Percentiles rank a stretch among this genome's conserved stretches.
Conservation (phyloP, 2,329 filamentous ascomycete species). For the Claviceps monticola region DNA sequence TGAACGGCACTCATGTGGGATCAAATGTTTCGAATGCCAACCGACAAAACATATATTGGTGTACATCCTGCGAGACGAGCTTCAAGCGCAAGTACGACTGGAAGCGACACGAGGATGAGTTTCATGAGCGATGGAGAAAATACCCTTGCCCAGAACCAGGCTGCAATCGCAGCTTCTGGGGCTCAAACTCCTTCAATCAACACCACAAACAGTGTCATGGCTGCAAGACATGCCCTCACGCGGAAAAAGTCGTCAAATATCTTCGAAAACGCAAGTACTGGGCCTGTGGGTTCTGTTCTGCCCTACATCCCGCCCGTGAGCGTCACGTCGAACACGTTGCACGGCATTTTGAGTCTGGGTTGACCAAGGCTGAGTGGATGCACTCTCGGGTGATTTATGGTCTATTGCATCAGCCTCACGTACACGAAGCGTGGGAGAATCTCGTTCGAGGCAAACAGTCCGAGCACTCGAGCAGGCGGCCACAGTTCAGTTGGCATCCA, state of each 20-base stretch:
- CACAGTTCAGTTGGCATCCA: constrained; percentile 48
- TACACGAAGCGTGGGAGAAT: constrained; percentile 47
- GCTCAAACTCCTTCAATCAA: constrained; percentile 54
- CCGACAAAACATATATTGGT: constrained; percentile 39
- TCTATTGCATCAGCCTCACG: constrained; percentile 49
- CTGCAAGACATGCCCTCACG: constrained; percentile 51
- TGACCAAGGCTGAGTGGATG: constrained; percentile 53
- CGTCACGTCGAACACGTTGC: constrained; percentile 56
- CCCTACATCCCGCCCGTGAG: constrained; percentile 47
- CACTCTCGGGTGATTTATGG: constrained; percentile 56
- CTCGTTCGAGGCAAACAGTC: constrained; percentile 39
- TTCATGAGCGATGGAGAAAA: constrained; percentile 54
- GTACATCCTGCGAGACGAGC: constrained; percentile 46
- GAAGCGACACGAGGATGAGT: constrained; percentile 57
- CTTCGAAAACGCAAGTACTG: constrained; percentile 51
- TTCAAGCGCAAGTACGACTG: constrained; percentile 56
- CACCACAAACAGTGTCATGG: constrained; percentile 53
- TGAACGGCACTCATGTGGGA: constrained; percentile 18
- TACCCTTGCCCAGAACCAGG: constrained; percentile 49
- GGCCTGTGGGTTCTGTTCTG: constrained; percentile 56
- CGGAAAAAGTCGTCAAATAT: constrained; percentile 48
- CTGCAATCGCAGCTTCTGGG: constrained; percentile 55
- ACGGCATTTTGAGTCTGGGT: constrained; percentile 49
- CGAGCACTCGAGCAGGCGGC: constrained; percentile 38
- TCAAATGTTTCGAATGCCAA: constrained; percentile 16